Conservation (phyloP, 192 early-diverging fungal species). For the Podila minutissima region DNA sequence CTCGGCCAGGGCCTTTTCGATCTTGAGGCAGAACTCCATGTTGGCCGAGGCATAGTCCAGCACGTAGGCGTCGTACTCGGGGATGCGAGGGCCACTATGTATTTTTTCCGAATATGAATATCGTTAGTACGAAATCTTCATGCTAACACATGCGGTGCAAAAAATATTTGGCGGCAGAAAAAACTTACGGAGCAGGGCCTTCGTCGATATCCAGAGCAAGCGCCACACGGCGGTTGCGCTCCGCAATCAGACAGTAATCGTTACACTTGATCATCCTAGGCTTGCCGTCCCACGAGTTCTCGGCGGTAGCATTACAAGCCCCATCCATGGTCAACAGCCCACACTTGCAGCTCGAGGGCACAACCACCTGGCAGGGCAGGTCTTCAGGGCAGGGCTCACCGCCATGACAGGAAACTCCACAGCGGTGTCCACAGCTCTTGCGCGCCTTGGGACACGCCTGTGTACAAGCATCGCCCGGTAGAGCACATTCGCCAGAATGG, state of each 20-base stretch:
- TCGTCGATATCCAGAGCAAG: slow-evolving; percentile 78
- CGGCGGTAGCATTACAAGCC: slow-evolving; percentile 72
- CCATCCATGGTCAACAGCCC: slow-evolving; percentile 70
- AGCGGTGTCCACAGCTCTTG: slow-evolving; percentile 86
- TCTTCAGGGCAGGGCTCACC: slow-evolving; percentile 80
- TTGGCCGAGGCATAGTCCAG: slow-evolving; percentile 74
- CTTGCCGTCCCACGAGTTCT: slow-evolving; percentile 52
- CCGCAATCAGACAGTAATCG: slow-evolving; percentile 78
- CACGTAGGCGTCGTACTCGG: slow-evolving; percentile 69
- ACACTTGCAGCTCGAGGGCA: slow-evolving; percentile 79
- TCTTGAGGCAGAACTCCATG: slow-evolving; percentile 69
- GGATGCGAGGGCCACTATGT: slow-evolving; percentile 25
- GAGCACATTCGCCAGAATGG: slow-evolving; percentile 79
- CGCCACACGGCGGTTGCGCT: slow-evolving; percentile 85
- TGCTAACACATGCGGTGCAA: too few relatives aligned
- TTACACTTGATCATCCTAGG: slow-evolving; percentile 74
- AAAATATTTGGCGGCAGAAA: neutral
- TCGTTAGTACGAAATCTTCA: too few relatives aligned
- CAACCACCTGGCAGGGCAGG: slow-evolving; percentile 67
- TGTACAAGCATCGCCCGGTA: slow-evolving; percentile 62
- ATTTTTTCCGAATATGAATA: neutral
- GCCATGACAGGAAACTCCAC: slow-evolving; percentile 79
- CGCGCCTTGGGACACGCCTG: slow-evolving; percentile 82
- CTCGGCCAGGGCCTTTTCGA: slow-evolving; percentile 72
- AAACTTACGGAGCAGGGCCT: slow-evolving; percentile 22